Conservation (phyloP, 495 filamentous ascomycete species). For the Cladorrhinum samala region DNA sequence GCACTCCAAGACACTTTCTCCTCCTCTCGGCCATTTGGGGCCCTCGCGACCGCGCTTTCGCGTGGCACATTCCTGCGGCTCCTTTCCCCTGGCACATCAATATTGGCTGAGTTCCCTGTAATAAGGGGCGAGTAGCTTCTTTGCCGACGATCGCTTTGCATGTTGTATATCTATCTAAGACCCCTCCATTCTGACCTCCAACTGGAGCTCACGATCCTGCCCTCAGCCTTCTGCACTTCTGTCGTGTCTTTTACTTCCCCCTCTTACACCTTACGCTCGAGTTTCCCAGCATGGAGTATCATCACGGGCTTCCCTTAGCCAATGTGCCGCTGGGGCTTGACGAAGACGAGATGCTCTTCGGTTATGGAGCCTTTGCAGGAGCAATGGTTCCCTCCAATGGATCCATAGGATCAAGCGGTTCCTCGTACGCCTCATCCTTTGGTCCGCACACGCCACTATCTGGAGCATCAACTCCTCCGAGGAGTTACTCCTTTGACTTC, state of each 20-base stretch:
- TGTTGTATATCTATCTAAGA: neutral
- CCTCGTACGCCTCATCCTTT: slow-evolving; percentile 30
- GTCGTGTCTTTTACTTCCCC: neutral
- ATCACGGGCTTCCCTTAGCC: neutral
- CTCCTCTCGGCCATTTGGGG: neutral
- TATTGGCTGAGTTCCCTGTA: neutral
- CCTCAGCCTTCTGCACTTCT: neutral
- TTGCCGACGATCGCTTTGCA: neutral
- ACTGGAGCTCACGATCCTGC: neutral
- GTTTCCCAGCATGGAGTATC: neutral
- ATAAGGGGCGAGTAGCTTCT: neutral
- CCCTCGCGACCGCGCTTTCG: neutral
- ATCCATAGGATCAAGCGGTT: slow-evolving; percentile 23
- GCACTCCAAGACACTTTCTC: neutral
- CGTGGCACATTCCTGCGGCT: neutral
- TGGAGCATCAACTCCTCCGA: slow-evolving; percentile 23
- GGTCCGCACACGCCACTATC: slow-evolving; percentile 37
- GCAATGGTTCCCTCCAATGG: neutral
- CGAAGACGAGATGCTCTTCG: neutral
- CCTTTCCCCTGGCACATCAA: neutral
- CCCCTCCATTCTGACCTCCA: neutral
- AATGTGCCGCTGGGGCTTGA: neutral
- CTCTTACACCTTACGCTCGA: neutral
- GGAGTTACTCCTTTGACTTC: slow-evolving; percentile 17
- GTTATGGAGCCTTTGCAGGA: neutral